These are phyloP conservation scores for Hansenula sp. DNA, from an alignment of 1,139 yeast species.

Conservation along the genomic window DNA sequence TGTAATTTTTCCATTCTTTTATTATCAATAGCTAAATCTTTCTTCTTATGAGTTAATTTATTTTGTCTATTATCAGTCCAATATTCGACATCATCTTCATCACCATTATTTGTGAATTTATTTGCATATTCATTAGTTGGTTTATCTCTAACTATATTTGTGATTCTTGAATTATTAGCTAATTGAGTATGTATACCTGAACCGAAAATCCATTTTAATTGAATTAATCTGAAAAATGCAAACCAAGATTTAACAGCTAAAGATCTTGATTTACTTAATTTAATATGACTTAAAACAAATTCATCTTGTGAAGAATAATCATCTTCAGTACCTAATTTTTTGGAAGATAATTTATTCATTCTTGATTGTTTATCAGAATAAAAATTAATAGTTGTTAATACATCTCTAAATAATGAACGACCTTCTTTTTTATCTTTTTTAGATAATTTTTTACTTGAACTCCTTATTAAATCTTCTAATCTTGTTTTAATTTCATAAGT, in stretches of 20 bases:
- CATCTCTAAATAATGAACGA: constrained; percentile 61
- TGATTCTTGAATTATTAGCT: constrained; percentile 43
- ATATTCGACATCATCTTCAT: constrained; percentile 1
- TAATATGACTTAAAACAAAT: constrained; percentile 48
- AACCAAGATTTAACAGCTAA: constrained; percentile 66
- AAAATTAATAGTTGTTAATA: constrained; percentile 43
- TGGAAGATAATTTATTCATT: constrained; percentile 23
- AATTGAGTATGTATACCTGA: constrained; percentile 63
- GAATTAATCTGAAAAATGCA: constrained; percentile 55
- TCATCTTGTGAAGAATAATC: constrained; percentile 31
- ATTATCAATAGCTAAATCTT: constrained; percentile 17
- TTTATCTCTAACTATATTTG: constrained; percentile 39
- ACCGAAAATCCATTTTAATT: constrained; percentile 68
- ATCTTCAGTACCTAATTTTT: constrained; percentile 19
- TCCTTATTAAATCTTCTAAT: constrained; percentile 43
- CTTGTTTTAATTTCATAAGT: constrained; percentile 44
- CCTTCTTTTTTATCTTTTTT: constrained; percentile 60
- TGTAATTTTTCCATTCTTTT: constrained; percentile 17
- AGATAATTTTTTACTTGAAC: constrained; percentile 51
- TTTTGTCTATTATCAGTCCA: constrained; percentile 9
- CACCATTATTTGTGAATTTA: constrained; percentile 1
- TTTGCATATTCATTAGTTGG: constrained; percentile 8
- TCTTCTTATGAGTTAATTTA: constrained; percentile 9
- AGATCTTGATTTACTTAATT: constrained; percentile 50
- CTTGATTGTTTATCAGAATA: constrained; percentile 40